These are phyloP conservation scores for Kockiozyma suomiensis DNA, from an alignment of 805 yeast species.

Conservation along the genomic window DNA sequence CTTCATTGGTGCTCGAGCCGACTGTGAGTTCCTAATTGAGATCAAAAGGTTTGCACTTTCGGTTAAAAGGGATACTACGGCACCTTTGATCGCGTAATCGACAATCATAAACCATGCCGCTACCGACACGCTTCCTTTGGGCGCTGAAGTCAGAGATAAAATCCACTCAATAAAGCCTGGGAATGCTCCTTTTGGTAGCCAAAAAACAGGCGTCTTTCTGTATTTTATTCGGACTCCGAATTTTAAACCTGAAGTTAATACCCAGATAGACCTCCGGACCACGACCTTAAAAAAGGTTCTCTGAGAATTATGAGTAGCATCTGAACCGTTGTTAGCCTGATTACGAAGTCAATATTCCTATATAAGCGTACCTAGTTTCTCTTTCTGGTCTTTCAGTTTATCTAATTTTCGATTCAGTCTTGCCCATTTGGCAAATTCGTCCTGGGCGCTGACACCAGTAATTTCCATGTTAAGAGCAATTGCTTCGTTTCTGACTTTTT, in stretches of 20 bases:
- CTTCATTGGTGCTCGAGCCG: not conserved
- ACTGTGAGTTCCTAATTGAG: not conserved
- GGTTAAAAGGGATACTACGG: slow-evolving; percentile 10
- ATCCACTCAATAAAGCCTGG: slow-evolving; percentile 60
- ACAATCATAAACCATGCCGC: slow-evolving; percentile 36
- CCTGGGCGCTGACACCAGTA: slow-evolving; percentile 76
- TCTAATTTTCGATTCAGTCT: slow-evolving; percentile 76
- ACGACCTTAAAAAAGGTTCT: slow-evolving; percentile 37
- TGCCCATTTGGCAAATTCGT: slow-evolving; percentile 95
- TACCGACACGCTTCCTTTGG: slow-evolving; percentile 39
- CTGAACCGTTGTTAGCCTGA: not conserved
- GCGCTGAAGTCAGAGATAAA: slow-evolving; percentile 66
- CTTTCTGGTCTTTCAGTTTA: slow-evolving; percentile 56
- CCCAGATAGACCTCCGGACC: slow-evolving; percentile 45
- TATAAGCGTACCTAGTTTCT: slow-evolving; percentile 39
- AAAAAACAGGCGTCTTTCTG: slow-evolving; percentile 58
- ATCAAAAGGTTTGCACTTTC: not conserved
- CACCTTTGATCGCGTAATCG: slow-evolving; percentile 29
- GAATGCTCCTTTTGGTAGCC: slow-evolving; percentile 58
- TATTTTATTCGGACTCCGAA: slow-evolving; percentile 55
- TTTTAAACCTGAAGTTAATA: slow-evolving; percentile 47
- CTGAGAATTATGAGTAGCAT: slow-evolving; percentile 15
- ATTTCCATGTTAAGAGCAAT: slow-evolving; percentile 55
- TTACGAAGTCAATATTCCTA: not conserved
- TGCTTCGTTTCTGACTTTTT: slow-evolving; percentile 50